Percentiles rank a stretch among this genome's conserved stretches.
Conservation (phyloP, 495 filamentous ascomycete genomes). For the Acidomyces sp. region DNA sequence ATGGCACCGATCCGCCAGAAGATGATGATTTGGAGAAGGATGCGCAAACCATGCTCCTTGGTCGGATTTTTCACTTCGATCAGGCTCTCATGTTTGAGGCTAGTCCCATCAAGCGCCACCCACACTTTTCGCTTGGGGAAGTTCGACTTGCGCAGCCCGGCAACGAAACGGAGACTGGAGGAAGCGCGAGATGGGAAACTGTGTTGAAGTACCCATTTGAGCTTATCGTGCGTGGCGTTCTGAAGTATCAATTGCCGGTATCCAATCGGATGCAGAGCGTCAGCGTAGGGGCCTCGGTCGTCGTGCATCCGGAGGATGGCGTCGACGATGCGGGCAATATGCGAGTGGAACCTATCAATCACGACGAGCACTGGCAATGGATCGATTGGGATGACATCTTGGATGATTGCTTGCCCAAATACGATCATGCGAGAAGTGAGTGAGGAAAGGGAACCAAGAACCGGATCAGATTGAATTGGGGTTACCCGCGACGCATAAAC, state of each 20-base stretch:
- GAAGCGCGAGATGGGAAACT: constrained; percentile 79
- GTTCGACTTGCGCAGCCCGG: constrained; percentile 62
- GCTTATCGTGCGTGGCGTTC: constrained; percentile 72
- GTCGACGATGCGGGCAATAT: constrained; percentile 12
- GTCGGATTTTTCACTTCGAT: constrained; percentile 74
- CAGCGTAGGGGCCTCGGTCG: constrained; percentile 39
- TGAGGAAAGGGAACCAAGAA: no score
- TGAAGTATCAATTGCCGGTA: constrained; percentile 81
- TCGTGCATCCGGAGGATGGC: constrained; percentile 38
- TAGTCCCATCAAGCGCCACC: constrained; percentile 59
- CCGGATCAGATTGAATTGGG: no score
- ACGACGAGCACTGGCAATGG: constrained; percentile 4
- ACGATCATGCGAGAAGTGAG: no score
- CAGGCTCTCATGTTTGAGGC: constrained; percentile 77
- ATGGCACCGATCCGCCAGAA: constrained; percentile 45
- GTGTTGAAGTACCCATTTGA: constrained; percentile 86
- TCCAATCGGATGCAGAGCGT: constrained; percentile 50
- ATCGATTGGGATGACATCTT: constrained; percentile 2
- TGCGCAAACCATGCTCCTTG: constrained; percentile 74
- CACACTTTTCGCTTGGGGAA: constrained; percentile 61
- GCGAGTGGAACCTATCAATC: constrained; percentile 3
- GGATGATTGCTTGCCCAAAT: no score
- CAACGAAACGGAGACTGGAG: constrained; percentile 75
- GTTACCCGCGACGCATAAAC: no score
- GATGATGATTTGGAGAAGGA: constrained; percentile 52